Evolutionary conservation across 2,329 filamentous ascomycete genomes (phyloP), one percentile per base, ranked within the genome.

Genomic region (Seiridium unicorne): DNA sequence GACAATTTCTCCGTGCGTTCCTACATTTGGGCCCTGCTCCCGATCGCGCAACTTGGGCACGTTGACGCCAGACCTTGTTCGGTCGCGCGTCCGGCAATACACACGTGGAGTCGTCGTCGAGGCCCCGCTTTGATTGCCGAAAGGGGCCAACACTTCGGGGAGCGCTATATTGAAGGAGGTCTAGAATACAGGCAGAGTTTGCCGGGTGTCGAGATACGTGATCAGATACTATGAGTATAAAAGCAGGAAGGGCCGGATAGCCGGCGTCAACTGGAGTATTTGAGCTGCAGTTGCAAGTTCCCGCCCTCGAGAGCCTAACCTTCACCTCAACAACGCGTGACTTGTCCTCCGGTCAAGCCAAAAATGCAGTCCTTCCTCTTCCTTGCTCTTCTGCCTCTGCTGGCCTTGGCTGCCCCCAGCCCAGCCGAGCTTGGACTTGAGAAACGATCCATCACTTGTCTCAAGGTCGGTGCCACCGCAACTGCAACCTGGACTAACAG

Each of bases 401-500:
- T 60, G 47, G 59, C 53, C 1, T 47, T 63, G 2, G 65, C 64
- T 2, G 60, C 58, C 2, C 65, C 65, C 1, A 53, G 49, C 49
- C 49, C 49, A 13, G 42, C 18, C 38, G 54, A 63, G 3, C 54
- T 55, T 11, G 42, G 46, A 10, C 62, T 67, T 38, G 42, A 62
- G 6, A 70, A 66, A 55, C 58, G 69, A n/a, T 61, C 73, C 13
- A 71, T 79, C 36, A 74, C 72, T 1, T 81, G 78, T 61, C 67
- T 80, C 4, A 70, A 61, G 2, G 68, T 77, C 6, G 76, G 76
- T 5, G 61, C 70, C 7, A 76, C 73, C 1, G 79, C 79, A 4
- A 81, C 76, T 5, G 80, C 79, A 9, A 72, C 63, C 26, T 82
- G 80, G 80, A 80, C 72, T 2, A 79, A 81, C 51, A 69, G 70